Evolutionary conservation across 208 protist genomes (phyloP).

Genomic region (Porcisia deanei): DNA sequence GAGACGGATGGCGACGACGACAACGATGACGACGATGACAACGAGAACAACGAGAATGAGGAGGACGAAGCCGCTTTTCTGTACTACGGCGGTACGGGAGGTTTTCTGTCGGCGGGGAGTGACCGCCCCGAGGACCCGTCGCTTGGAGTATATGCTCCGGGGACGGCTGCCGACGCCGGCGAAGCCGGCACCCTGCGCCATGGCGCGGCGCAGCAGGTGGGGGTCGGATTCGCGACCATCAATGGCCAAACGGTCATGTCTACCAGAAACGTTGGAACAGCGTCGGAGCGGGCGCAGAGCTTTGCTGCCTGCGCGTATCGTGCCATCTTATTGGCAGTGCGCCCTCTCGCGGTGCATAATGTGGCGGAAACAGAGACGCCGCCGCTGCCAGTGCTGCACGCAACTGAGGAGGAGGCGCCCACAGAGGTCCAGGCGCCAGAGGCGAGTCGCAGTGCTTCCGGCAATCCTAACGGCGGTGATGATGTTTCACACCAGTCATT

Average conservation of each 20-base stretch:
- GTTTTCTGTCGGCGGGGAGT: neutral
- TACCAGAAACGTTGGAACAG: neutral
- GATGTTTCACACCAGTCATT: neutral
- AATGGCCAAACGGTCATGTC: neutral
- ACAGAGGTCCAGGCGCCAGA: neutral
- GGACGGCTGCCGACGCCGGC: neutral
- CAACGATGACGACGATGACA: slow-evolving; percentile 12
- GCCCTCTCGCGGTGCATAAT: slow-evolving; percentile 15
- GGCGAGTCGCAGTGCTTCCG: neutral
- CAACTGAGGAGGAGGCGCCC: slow-evolving; percentile 27
- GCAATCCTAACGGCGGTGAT: neutral
- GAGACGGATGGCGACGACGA: slow-evolving; percentile 12
- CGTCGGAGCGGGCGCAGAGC: slow-evolving; percentile 22
- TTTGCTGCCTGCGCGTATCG: slow-evolving; percentile 38
- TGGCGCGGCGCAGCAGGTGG: neutral
- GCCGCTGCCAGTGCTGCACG: slow-evolving; percentile 32
- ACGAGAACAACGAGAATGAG: slow-evolving; percentile 8
- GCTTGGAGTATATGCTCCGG: slow-evolving; percentile 6
- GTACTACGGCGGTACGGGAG: slow-evolving; percentile 4
- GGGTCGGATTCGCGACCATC: neutral
- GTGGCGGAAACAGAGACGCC: slow-evolving; percentile 32
- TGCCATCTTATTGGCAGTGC: slow-evolving; percentile 30
- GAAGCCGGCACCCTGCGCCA: neutral
- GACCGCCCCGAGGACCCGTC: slow-evolving; percentile 11
- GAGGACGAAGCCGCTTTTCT: slow-evolving; percentile 10